These are phyloP conservation scores for Rheum nobile DNA, from an alignment of 148 eudicot species.

Conservation along the genomic window DNA sequence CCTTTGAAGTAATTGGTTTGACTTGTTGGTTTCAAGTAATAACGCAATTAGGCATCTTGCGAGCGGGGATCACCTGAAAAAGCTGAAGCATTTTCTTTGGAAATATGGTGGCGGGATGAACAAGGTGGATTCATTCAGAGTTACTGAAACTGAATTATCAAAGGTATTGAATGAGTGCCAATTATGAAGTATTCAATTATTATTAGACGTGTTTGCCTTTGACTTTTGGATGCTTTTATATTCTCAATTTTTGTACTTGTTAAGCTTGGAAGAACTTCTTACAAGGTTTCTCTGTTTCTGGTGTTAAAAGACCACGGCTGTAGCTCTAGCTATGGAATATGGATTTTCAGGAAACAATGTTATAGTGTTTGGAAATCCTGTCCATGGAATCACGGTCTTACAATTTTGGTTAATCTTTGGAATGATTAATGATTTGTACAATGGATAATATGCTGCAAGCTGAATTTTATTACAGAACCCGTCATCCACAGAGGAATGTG, in stretches of 20 bases:
- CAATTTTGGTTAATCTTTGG: not conserved
- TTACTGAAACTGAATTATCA: constrained; percentile 44
- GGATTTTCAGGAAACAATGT: not conserved
- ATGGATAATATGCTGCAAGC: not conserved
- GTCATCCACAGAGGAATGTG: not conserved
- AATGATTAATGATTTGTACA: not conserved
- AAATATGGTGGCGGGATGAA: constrained; percentile 70
- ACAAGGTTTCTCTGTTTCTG: not conserved
- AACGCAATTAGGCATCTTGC: constrained; percentile 74
- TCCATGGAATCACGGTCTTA: not conserved
- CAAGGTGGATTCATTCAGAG: constrained; percentile 45
- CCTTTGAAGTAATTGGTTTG: not conserved
- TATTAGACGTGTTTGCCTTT: not conserved
- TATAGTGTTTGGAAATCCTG: not conserved
- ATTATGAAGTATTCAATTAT: not conserved
- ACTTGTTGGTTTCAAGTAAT: constrained; percentile 26
- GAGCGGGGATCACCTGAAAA: constrained; percentile 64
- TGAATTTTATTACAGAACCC: not conserved
- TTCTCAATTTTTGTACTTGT: not conserved
- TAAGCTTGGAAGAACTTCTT: not conserved
- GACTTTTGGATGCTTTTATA: not conserved
- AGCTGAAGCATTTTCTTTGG: constrained; percentile 77
- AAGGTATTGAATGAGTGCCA: constrained; percentile 33
- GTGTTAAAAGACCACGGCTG: not conserved
- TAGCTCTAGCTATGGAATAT: not conserved